These are phyloP conservation scores for Russula griseocarnosa DNA, from an alignment of 768 basidiomycete species.

Conservation along the genomic window DNA sequence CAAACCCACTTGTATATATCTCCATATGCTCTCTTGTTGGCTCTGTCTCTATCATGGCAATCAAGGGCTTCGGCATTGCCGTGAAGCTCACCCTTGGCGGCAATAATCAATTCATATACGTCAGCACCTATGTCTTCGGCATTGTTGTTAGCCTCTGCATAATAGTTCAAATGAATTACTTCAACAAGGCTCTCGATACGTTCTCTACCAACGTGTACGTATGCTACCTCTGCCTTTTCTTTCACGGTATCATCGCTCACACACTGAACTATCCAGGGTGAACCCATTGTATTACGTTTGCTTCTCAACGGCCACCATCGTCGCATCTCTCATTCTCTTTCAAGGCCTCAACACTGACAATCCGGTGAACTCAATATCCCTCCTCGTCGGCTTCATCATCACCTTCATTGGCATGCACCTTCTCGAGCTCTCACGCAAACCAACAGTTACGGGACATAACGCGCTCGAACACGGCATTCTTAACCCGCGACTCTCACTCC, in stretches of 20 bases:
- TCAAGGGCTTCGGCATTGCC: constrained; percentile 97
- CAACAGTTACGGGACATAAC: constrained; percentile 48
- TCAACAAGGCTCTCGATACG: constrained; percentile 95
- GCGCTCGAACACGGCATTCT: constrained; percentile 63
- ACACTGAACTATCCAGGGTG: constrained; percentile 49
- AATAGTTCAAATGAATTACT: constrained; percentile 90
- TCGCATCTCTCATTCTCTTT: constrained; percentile 94
- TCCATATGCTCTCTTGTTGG: constrained; percentile 96
- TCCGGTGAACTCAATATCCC: constrained; percentile 76
- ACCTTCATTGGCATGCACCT: constrained; percentile 98
- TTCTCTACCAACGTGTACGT: constrained; percentile 97
- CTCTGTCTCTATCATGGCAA: constrained; percentile 96
- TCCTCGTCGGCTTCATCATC: constrained; percentile 84
- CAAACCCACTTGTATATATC: constrained; percentile 87
- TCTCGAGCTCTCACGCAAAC: constrained; percentile 71
- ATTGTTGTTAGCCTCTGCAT: constrained; percentile 80
- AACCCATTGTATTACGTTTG: constrained; percentile 98
- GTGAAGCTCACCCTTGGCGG: constrained; percentile 91
- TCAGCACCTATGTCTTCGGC: constrained; percentile 95
- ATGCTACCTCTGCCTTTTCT: constrained; percentile 2
- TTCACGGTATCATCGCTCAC: background rate
- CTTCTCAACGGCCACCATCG: constrained; percentile 89
- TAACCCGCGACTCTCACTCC: constrained; percentile 76
- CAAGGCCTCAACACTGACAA: constrained; percentile 93
- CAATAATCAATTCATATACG: constrained; percentile 91